A percentile compares a stretch with the other conserved stretches of the same genome.
phyloP scores from a whole-genome alignment of 2,329 filamentous ascomycete species.

The Xylariaceae sp. region DNA sequence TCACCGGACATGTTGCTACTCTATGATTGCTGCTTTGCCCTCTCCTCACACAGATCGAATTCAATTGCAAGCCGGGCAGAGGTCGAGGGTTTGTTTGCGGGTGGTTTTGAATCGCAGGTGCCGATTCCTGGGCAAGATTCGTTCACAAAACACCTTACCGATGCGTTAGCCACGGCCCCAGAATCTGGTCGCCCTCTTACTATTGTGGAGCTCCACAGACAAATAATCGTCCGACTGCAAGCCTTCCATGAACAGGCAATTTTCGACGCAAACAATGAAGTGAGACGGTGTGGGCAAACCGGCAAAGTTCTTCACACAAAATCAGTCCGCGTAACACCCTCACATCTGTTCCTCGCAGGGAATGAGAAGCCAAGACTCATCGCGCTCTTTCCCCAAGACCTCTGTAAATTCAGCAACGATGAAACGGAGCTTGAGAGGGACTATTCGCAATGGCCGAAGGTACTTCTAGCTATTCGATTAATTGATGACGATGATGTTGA shows the following conservation, averaged over 20 bases:
- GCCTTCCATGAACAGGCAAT: background rate
- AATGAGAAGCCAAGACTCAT: slow-evolving; percentile 1
- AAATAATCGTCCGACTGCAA: slow-evolving; percentile 1
- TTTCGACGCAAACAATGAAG: background rate
- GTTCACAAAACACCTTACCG: slow-evolving; percentile 5
- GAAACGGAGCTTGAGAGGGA: background rate
- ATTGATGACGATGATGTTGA: background rate
- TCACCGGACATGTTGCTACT: slow-evolving; percentile 7
- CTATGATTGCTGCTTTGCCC: slow-evolving; percentile 8
- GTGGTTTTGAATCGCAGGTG: slow-evolving; percentile 7
- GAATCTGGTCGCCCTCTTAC: background rate
- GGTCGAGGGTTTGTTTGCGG: slow-evolving; percentile 6
- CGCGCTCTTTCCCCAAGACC: background rate
- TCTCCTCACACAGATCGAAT: background rate
- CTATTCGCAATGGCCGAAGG: background rate
- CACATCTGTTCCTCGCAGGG: slow-evolving; percentile 7
- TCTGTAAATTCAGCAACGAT: background rate
- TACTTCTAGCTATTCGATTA: background rate
- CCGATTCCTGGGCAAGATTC: slow-evolving; percentile 6
- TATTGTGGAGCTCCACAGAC: slow-evolving; percentile 2
- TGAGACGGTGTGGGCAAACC: background rate
- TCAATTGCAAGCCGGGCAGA: background rate
- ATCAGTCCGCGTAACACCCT: slow-evolving; percentile 1
- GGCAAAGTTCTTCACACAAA: background rate
- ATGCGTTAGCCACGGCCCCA: background rate